These are phyloP conservation scores for Phellopilus nigrolimitatus DNA, from an alignment of 1,284 basidiomycete genomes.

Conservation along the genomic window DNA sequence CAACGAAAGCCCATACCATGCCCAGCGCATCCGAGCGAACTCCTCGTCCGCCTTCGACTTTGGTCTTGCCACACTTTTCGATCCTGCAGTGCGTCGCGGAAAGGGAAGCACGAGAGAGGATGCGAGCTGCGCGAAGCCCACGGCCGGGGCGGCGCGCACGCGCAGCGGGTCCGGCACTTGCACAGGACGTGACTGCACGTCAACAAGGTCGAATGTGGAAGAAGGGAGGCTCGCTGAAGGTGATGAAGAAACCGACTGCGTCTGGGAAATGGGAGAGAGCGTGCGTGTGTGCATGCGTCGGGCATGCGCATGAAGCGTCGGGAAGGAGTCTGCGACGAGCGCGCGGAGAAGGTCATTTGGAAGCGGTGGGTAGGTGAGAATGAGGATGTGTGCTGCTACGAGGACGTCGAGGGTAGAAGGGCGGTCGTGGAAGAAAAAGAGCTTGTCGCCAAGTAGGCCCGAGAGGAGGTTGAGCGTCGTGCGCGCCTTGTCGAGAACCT, in stretches of 20 bases:
- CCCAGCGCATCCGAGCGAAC: slow-evolving; percentile 33
- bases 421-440: slow-evolving; percentile 47
- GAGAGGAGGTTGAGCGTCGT: slow-evolving; percentile 52
- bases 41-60: slow-evolving; percentile 31
- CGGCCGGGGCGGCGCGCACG: slow-evolving; percentile 7
- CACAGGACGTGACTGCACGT: slow-evolving; percentile 8
- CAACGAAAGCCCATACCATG: slow-evolving; percentile 31
- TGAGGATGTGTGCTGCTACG: slow-evolving; percentile 61
- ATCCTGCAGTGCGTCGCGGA: background rate
- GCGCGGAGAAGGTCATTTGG: slow-evolving; percentile 55
- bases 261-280: slow-evolving; percentile 25
- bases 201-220: slow-evolving; percentile 17
- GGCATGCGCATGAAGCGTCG: slow-evolving; percentile 52
- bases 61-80: slow-evolving; percentile 1
- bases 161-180: slow-evolving; percentile 6
- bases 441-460: slow-evolving; percentile 46
- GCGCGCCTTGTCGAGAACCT: slow-evolving; percentile 60
- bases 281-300: slow-evolving; percentile 39
- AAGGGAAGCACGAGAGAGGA: background rate
- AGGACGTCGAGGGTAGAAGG: slow-evolving; percentile 58
- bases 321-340: slow-evolving; percentile 51
- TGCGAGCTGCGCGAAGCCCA: slow-evolving; percentile 4
- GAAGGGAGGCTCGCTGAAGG: slow-evolving; percentile 24
- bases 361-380: slow-evolving; percentile 53
- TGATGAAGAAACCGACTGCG: slow-evolving; percentile 23